These are phyloP conservation scores for Chlorella sp. DNA, from an alignment of 139 green algal species.

Conservation along the genomic window DNA sequence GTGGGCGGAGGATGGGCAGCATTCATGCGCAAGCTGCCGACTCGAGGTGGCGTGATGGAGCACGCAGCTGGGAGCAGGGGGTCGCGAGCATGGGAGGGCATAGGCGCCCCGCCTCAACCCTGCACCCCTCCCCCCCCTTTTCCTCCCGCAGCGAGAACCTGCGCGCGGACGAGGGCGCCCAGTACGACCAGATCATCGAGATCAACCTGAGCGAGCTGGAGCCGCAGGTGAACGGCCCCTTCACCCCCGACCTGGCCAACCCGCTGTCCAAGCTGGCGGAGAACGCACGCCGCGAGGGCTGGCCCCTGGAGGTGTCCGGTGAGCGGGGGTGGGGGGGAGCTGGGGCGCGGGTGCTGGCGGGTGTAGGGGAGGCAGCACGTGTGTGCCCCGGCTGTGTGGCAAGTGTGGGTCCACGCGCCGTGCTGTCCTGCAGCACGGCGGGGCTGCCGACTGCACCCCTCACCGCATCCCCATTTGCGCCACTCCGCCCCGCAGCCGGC, in stretches of 20 bases:
- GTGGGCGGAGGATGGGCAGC: not conserved
- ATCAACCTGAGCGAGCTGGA: conserved; percentile 93
- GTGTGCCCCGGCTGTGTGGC: not conserved
- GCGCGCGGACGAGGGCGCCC: conserved; percentile 73
- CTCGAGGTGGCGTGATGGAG: not conserved
- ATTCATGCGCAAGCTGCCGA: not conserved
- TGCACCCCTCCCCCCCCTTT: not conserved
- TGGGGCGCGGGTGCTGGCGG: too few species aligned
- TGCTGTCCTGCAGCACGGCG: not conserved
- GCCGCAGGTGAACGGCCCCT: conserved; percentile 86
- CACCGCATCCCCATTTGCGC: too few species aligned
- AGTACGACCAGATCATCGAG: conserved; percentile 96
- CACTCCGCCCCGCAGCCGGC: conserved; percentile 62
- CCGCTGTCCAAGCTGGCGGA: conserved; percentile 85
- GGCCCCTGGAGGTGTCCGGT: conserved; percentile 67
- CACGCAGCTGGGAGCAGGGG: not conserved
- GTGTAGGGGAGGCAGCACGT: not conserved
- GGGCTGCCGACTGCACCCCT: not conserved
- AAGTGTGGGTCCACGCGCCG: not conserved
- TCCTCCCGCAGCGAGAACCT: conserved; percentile 72
- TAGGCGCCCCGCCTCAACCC: too few species aligned
- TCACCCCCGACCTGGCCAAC: conserved; percentile 93
- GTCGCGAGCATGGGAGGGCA: not conserved
- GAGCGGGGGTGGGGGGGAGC: not conserved
- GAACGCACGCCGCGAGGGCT: conserved; percentile 73